Conservation (phyloP, 257 asterid genomes). For the Fraxinus cuspidata region DNA sequence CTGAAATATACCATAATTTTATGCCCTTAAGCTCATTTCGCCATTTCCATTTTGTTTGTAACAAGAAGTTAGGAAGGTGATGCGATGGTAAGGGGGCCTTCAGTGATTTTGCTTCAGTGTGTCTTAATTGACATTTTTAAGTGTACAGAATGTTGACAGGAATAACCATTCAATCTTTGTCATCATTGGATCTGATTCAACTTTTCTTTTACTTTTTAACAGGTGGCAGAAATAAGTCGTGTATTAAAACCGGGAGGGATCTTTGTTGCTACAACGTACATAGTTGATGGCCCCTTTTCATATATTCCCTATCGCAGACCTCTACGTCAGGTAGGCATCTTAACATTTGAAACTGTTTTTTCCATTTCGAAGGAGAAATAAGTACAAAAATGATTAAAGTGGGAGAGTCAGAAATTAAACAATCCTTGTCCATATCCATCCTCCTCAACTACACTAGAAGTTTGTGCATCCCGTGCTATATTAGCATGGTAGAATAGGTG, state of each 20-base stretch:
- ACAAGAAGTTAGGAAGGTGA: background rate
- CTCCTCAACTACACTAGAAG: background rate
- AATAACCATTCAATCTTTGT: background rate
- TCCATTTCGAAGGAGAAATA: background rate
- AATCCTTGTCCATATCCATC: background rate
- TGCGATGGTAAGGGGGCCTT: background rate
- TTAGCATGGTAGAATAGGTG: background rate
- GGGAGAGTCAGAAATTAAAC: background rate
- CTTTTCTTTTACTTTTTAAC: constrained; percentile 13
- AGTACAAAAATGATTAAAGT: too few relatives aligned
- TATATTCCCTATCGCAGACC: constrained; percentile 54
- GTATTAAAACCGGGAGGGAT: constrained; percentile 82
- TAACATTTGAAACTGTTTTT: background rate
- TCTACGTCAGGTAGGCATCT: constrained; percentile 55
- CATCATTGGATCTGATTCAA: background rate
- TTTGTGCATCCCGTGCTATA: background rate
- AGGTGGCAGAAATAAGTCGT: constrained; percentile 93
- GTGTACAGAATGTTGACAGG: background rate
- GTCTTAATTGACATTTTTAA: background rate
- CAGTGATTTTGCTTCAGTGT: background rate
- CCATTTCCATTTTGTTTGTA: background rate
- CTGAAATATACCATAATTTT: background rate
- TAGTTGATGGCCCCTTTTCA: constrained; percentile 61
- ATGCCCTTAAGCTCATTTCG: background rate
- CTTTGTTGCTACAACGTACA: constrained; percentile 76